Base-by-base conservation (phyloP, 306 rosid species). In the Cicer cuneatum region DNA sequence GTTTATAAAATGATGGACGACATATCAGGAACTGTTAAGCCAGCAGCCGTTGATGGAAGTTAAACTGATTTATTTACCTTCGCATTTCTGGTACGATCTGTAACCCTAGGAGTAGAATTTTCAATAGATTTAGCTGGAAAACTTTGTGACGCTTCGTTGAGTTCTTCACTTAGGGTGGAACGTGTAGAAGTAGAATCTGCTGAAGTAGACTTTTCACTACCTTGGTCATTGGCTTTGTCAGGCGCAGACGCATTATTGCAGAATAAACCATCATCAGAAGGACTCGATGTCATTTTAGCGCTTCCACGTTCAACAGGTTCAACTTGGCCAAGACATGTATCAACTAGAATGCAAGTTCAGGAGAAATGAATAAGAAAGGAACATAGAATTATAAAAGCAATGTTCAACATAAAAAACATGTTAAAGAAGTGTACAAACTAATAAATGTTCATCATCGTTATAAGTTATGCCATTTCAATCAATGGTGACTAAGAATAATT, bases 61-160 rank as follows among this genome's bases (percentile, higher is more conserved):
- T 60, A 74, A 38, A 62, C 10, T 56, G 58, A 68, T 72, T 60
- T 38, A 65, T 63, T 81, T 72, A 93, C 98, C 96, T 93, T 90
- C 41, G 86, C 71, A 74, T 66, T 88, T 86, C 67, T 87, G 49
- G 83, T 83, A 62, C 84, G 69, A 66, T 80, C 88, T 48, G 90
- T 63, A 71, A 77, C 74, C 65, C 73, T 87, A 73, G 80, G 70
- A 71, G 78, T 76, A 69, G 71, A 77, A 40, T 80, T 76, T 73
- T 85, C 85, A 63, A 82, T 80, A 45, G 90, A 52, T 40, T 72
- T 79, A 59, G 77, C 53, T 42, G 79, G 80, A 54, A 79, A 40
- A 71, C 53, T 80, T 66, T 16, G 82, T 2, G 89, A 80, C 56
- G 80, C 89, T 53, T 77, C 21, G 72, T 40, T 58, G 72, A 75